A percentile compares a stretch with the other conserved stretches of the same genome.
Evolutionary conservation across 805 yeast species (phyloP).

Genomic region (Yamadazyma kitorensis): DNA sequence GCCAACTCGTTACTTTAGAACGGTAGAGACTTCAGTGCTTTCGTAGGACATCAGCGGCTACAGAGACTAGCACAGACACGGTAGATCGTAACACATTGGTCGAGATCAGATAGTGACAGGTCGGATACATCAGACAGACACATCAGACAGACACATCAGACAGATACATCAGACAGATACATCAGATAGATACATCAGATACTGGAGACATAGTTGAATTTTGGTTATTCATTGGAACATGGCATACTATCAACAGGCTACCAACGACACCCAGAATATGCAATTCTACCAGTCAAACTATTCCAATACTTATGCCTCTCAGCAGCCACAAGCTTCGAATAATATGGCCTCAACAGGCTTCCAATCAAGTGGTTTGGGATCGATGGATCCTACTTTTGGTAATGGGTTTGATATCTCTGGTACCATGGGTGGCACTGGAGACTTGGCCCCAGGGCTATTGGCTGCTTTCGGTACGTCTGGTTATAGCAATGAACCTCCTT

Average conservation of each 20-base stretch:
- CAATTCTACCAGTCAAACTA: slow-evolving; percentile 44
- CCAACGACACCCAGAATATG: slow-evolving; percentile 31
- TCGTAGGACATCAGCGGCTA: too few relatives aligned
- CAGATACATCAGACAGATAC: too few relatives aligned
- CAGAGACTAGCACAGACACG: too few relatives aligned
- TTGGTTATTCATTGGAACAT: slow-evolving; percentile 17
- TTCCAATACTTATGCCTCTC: slow-evolving; percentile 15
- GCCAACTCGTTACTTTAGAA: too few relatives aligned
- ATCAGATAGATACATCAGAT: too few relatives aligned
- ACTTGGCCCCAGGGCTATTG: slow-evolving; percentile 69
- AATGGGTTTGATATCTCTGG: slow-evolving; percentile 38
- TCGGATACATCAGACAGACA: too few relatives aligned
- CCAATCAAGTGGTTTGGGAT: neutral
- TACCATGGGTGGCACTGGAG: slow-evolving; percentile 41
- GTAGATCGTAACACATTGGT: too few relatives aligned
- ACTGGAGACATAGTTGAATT: too few relatives aligned
- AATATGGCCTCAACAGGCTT: slow-evolving; percentile 9
- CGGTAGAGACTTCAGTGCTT: too few relatives aligned
- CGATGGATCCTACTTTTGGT: slow-evolving; percentile 25
- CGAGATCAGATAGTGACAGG: too few relatives aligned
- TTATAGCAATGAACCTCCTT: slow-evolving; percentile 91
- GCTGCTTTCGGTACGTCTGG: slow-evolving; percentile 95
- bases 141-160: too few relatives aligned
- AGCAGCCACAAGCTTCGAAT: slow-evolving; percentile 7
- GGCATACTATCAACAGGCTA: slow-evolving; percentile 41